Percentiles rank a stretch among this genome's conserved stretches.
Evolutionary conservation across 2,329 filamentous ascomycete species (phyloP).

Genomic region (Fusarium veterinarium): DNA sequence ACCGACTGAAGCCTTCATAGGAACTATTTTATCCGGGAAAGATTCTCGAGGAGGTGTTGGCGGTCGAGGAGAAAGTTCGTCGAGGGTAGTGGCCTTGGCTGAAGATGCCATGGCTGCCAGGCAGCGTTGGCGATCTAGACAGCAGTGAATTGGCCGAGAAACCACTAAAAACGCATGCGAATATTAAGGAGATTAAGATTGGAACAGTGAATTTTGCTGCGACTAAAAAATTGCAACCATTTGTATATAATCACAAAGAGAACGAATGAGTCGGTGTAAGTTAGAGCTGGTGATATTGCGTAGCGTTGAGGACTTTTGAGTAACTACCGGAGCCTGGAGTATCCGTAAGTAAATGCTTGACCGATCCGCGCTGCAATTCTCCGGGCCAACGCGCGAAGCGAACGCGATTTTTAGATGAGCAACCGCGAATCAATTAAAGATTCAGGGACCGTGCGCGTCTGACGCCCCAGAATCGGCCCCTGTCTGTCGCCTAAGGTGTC

Average conservation of each 20-base stretch:
- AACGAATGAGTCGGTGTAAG: not conserved
- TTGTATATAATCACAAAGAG: not conserved
- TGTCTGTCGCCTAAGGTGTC: not conserved
- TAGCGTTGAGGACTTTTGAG: conserved; percentile 26
- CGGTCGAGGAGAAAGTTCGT: conserved; percentile 67
- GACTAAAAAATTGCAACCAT: not conserved
- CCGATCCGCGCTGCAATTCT: conserved; percentile 36
- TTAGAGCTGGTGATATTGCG: conserved; percentile 4
- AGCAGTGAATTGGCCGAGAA: conserved; percentile 47
- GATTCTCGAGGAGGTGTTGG: conserved; percentile 75
- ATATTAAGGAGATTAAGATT: conserved; percentile 9
- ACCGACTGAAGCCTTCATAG: conserved; percentile 51
- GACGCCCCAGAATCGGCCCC: not conserved
- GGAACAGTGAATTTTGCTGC: not conserved
- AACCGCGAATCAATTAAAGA: conserved; percentile 45
- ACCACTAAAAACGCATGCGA: conserved; percentile 40
- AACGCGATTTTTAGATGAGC: conserved; percentile 33
- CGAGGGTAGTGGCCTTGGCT: conserved; percentile 57
- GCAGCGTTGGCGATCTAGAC: conserved; percentile 56
- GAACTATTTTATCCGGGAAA: conserved; percentile 51
- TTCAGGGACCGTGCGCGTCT: conserved; percentile 32
- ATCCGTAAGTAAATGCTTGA: conserved; percentile 25
- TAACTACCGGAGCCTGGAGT: conserved; percentile 7
- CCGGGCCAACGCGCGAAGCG: conserved; percentile 39
- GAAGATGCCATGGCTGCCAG: conserved; percentile 57